A percentile compares a stretch with the other conserved stretches of the same genome.
These are phyloP conservation scores for Fusarium goolgardi DNA, from an alignment of 2,329 filamentous ascomycete genomes.

Conservation along the genomic window DNA sequence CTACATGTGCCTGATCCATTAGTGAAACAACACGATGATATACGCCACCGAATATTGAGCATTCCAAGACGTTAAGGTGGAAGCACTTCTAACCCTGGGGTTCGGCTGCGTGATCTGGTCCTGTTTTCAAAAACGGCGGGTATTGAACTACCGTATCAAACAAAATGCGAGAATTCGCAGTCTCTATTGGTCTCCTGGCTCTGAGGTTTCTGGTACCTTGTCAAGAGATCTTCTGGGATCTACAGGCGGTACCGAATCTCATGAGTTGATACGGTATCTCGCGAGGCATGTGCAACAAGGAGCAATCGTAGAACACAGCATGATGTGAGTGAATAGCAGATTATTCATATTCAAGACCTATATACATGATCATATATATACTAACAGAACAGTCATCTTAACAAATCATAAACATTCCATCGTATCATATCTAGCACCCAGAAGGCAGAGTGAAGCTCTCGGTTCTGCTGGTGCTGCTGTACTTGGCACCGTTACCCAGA, in stretches of 20 bases:
- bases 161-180: too few species aligned
- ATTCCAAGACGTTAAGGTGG: accelerated
- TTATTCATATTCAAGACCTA: background rate
- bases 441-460: slow-evolving; percentile 50
- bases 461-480: slow-evolving; percentile 45
- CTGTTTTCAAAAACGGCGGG: background rate
- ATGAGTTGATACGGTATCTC: too few species aligned
- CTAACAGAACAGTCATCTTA: background rate
- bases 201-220: too few species aligned
- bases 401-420: background rate
- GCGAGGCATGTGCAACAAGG: background rate
- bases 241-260: too few species aligned
- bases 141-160: too few species aligned
- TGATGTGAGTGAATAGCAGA: background rate
- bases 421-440: slow-evolving; percentile 37
- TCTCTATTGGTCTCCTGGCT: too few species aligned
- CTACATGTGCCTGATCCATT: background rate
- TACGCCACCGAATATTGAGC: background rate
- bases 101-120: background rate
- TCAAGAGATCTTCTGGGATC: too few species aligned
- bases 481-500: slow-evolving; percentile 57
- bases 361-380: slow-evolving; percentile 13
- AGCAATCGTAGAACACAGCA: background rate
- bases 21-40: accelerated
- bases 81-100: accelerated